Conservation (phyloP, 23 red algal genomes). For the Gracilaria caudata region DNA sequence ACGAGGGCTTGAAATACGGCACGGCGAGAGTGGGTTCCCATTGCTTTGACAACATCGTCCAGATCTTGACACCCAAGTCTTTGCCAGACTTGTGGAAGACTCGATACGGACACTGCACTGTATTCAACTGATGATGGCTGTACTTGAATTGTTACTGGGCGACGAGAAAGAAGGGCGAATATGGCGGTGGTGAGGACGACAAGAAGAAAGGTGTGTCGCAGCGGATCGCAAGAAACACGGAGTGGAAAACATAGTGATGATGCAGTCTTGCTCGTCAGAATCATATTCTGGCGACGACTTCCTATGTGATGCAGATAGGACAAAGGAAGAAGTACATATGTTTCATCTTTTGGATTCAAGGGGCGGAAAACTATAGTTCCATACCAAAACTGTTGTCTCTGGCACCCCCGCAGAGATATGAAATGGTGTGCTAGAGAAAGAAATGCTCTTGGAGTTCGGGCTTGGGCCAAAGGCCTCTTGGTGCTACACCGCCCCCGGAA, state of each 20-base stretch:
- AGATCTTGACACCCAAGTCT: slow-evolving; percentile 6
- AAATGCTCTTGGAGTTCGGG: neutral
- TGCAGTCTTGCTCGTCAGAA: neutral
- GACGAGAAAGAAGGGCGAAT: slow-evolving; percentile 10
- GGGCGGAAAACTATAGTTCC: neutral
- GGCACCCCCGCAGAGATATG: neutral
- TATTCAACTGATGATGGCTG: neutral
- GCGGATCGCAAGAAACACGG: slow-evolving; percentile 7
- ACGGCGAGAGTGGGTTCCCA: neutral
- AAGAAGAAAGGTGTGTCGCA: slow-evolving; percentile 29
- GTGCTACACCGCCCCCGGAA: too few relatives aligned
- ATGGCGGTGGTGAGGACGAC: slow-evolving; percentile 5
- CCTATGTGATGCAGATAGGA: neutral
- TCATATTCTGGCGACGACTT: neutral
- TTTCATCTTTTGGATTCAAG: neutral
- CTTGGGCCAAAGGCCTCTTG: neutral
- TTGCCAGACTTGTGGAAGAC: slow-evolving; percentile 24
- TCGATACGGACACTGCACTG: neutral
- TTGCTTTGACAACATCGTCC: neutral
- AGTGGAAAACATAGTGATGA: neutral
- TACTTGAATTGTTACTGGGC: neutral
- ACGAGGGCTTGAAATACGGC: slow-evolving; percentile 36
- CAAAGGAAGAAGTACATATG: neutral
- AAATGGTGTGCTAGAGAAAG: neutral
- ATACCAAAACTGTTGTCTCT: neutral